Base-by-base conservation (phyloP, 192 early-diverging fungal genomes). In the Geranomyces michiganensis region DNA sequence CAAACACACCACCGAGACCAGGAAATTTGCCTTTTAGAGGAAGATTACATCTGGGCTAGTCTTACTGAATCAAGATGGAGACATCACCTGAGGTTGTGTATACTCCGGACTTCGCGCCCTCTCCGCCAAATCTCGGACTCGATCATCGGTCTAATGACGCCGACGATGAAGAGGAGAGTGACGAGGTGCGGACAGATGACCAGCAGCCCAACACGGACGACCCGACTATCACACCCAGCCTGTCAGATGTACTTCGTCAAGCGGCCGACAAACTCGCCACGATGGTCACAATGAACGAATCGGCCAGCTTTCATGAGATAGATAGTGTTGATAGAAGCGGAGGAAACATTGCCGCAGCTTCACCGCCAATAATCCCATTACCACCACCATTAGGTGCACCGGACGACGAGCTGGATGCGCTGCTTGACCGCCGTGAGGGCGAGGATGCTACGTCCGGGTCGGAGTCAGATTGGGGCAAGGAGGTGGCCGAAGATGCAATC, bases 321-420 rank as follows among this genome's bases (percentile, higher is more conserved):
- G 56, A 24, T 27, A 14, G 56, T 27, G 26, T 26, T 10, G 56
- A 26, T 21, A 9, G 24, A 58, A 12, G 14, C 56, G 56, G 17
- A 58, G 9, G 56, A 58, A 19, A 47, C 19, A 10, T 12, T 58
- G 14, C 24, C 26, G 24, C 17, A 26, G 12, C 14, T 21, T 24
- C 9, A 58, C 10, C 14, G 26, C 17, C 14, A 58, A 58, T 12
- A 58, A 12, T 14, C n/a, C n/a, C n/a, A n/a, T n/a, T n/a, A n/a
- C n/a, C n/a, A n/a, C n/a, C n/a, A n/a, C n/a, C n/a, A n/a, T n/a
- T n/a, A n/a, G n/a, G 26, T 58, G 56, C 56, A 47, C 19, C 46
- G 19, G 51, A 53, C 58, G 58, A 60, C 26, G 51, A 55, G 58
- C 7, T 60, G 58, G 58, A 60, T 27, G 58, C 58, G 58, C 58